phyloP scores from a whole-genome alignment of 1,139 yeast genomes.

The Protomyces inouyei region DNA sequence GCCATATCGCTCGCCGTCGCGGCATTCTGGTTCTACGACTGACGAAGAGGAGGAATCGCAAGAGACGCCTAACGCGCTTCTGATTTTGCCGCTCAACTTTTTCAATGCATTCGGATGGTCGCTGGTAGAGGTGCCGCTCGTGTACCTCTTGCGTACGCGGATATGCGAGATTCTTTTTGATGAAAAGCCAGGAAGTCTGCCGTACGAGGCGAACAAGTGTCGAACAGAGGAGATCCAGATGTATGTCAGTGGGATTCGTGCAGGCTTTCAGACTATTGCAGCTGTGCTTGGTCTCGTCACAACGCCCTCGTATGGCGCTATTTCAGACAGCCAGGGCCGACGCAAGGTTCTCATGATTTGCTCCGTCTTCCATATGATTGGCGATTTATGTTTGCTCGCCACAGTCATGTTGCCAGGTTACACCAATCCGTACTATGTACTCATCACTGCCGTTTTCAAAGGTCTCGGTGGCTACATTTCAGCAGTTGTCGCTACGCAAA shows the following conservation, averaged over 20 bases:
- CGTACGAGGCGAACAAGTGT: conserved; percentile 21
- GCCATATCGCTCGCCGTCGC: background rate
- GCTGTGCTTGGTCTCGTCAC: conserved; percentile 26
- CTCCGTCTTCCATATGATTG: conserved; percentile 14
- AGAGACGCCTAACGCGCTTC: conserved; percentile 15
- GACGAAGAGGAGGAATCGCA: background rate
- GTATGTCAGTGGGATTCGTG: conserved; percentile 27
- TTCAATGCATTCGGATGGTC: conserved; percentile 29
- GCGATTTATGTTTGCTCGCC: conserved; percentile 25
- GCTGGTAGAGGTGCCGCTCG: conserved; percentile 27
- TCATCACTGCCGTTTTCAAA: conserved; percentile 25
- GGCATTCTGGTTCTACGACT: background rate
- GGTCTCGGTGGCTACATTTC: conserved; percentile 28
- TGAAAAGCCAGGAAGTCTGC: conserved; percentile 18
- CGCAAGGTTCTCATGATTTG: conserved; percentile 25
- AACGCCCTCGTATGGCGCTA: conserved; percentile 27
- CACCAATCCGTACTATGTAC: conserved; percentile 18
- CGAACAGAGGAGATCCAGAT: conserved; percentile 24
- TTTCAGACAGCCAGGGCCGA: conserved; percentile 27
- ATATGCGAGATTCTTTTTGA: conserved; percentile 23
- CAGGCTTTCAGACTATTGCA: conserved; percentile 27
- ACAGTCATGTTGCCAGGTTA: conserved; percentile 20
- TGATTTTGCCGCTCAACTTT: conserved; percentile 24
- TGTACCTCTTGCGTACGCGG: conserved; percentile 24
- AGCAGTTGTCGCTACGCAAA: conserved; percentile 26